These are phyloP conservation scores for Claviceps paspali DNA, from an alignment of 2,329 filamentous ascomycete genomes.

Conservation along the genomic window DNA sequence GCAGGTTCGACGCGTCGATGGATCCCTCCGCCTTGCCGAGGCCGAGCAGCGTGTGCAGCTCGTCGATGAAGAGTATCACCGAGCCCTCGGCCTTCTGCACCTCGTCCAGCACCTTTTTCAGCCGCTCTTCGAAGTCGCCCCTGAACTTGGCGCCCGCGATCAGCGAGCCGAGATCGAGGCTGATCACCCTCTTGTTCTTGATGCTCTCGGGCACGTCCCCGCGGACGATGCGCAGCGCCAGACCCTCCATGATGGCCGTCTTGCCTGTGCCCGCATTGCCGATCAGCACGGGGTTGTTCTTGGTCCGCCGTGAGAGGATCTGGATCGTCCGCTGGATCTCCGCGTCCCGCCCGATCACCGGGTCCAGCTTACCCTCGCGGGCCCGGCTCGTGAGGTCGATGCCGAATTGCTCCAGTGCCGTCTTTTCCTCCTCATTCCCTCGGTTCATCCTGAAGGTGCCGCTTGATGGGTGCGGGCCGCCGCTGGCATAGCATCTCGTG, in stretches of 20 bases:
- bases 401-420: constrained; percentile 81
- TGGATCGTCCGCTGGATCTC: constrained; percentile 94
- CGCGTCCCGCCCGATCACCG: constrained; percentile 81
- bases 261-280: constrained; percentile 85
- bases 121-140: constrained; percentile 86
- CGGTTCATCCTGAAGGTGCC: constrained; percentile 92
- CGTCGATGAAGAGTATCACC: constrained; percentile 90
- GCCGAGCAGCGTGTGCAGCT: constrained; percentile 80
- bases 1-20: constrained; percentile 86
- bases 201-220: constrained; percentile 93
- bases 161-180: constrained; percentile 75
- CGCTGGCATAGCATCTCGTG: constrained; percentile 47
- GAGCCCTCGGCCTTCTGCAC: constrained; percentile 78
- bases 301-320: constrained; percentile 79
- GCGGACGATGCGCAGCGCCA: constrained; percentile 77
- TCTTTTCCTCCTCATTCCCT: constrained; percentile 58
- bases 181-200: constrained; percentile 82
- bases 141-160: constrained; percentile 93
- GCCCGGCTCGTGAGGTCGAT: constrained; percentile 78
- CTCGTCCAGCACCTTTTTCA: constrained; percentile 84
- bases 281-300: constrained; percentile 93
- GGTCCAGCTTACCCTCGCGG: constrained; percentile 79
- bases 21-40: constrained; percentile 91
- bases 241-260: constrained; percentile 80
- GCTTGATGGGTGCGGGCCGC: constrained; percentile 72